phyloP scores from a whole-genome alignment of 805 yeast species.

The Isabelozyma rhagii region DNA sequence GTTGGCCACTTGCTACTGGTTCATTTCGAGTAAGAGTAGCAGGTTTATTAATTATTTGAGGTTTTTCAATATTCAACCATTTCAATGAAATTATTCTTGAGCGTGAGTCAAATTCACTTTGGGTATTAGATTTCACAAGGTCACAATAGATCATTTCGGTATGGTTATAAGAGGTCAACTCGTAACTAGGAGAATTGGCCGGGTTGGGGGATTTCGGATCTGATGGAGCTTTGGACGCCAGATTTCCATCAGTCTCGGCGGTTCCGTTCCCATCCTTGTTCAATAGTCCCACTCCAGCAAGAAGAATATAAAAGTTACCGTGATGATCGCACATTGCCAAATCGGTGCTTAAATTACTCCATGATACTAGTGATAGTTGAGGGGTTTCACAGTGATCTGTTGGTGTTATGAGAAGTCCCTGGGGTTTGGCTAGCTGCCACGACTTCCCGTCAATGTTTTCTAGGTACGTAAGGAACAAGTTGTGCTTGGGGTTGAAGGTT shows the following conservation, averaged over 20 bases:
- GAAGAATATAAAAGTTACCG: constrained; percentile 52
- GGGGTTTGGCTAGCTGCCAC: constrained; percentile 74
- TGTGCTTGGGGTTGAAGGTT: constrained; percentile 27
- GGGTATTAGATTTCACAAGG: constrained; percentile 11
- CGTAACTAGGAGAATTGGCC: constrained; percentile 35
- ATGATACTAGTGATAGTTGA: constrained; percentile 48
- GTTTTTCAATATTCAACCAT: constrained; percentile 77
- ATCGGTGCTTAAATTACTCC: constrained; percentile 81
- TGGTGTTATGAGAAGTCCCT: constrained; percentile 27
- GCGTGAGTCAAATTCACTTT: constrained; percentile 1
- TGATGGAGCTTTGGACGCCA: constrained; percentile 15
- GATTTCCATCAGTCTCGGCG: constrained; percentile 17
- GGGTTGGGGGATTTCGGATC: constrained; percentile 5
- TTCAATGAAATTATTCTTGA: constrained; percentile 45
- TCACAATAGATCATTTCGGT: constrained; percentile 50
- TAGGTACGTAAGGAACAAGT: constrained; percentile 59
- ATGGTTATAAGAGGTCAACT: constrained; percentile 42
- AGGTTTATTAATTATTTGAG: constrained; percentile 57
- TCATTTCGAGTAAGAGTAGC: constrained; percentile 38
- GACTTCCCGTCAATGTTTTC: constrained; percentile 70
- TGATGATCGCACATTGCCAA: constrained; percentile 71
- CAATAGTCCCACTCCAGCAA: constrained; percentile 41
- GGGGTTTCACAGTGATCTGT: constrained; percentile 16
- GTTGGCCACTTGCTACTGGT: not conserved
- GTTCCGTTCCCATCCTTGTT: constrained; percentile 18